phyloP scores from a whole-genome alignment of 176 grass and related monocot genomes.

The Poa annua region DNA sequence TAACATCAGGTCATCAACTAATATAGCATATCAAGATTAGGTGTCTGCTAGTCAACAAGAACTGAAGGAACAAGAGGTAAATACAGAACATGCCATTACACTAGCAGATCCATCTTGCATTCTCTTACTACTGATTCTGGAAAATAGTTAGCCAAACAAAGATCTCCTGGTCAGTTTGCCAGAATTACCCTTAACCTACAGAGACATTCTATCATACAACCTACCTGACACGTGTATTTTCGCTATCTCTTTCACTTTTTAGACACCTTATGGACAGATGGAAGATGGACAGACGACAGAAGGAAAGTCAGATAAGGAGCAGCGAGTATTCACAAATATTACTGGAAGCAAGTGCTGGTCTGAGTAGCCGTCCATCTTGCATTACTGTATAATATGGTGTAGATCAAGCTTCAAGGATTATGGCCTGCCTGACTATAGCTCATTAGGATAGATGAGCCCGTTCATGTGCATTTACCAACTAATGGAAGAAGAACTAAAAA shows the following conservation, averaged over 20 bases:
- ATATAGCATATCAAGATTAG: constrained; percentile 17
- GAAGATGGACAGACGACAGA: constrained; percentile 10
- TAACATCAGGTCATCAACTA: constrained; percentile 13
- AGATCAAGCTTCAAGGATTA: not conserved
- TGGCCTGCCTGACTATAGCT: not conserved
- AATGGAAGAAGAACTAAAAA: not conserved
- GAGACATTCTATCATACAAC: not conserved
- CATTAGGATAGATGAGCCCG: not conserved
- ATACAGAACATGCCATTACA: not conserved
- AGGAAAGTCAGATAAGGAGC: not conserved
- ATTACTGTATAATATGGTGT: not conserved
- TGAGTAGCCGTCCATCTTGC: not conserved
- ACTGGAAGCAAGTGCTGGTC: not conserved
- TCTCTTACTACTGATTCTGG: not conserved
- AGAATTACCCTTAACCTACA: not conserved
- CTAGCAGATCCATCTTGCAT: not conserved
- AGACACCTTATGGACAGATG: not conserved
- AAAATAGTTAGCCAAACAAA: not conserved
- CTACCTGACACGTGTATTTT: not conserved
- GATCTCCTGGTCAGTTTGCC: not conserved
- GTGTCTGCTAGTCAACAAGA: constrained; percentile 4
- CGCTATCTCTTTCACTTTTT: not conserved
- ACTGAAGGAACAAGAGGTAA: not conserved
- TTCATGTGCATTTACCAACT: not conserved
- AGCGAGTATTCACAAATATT: not conserved